Evolutionary conservation across 2,329 filamentous ascomycete species (phyloP), one percentile per base, ranked within the genome.

Genomic region (Intubia oerlemansii): DNA sequence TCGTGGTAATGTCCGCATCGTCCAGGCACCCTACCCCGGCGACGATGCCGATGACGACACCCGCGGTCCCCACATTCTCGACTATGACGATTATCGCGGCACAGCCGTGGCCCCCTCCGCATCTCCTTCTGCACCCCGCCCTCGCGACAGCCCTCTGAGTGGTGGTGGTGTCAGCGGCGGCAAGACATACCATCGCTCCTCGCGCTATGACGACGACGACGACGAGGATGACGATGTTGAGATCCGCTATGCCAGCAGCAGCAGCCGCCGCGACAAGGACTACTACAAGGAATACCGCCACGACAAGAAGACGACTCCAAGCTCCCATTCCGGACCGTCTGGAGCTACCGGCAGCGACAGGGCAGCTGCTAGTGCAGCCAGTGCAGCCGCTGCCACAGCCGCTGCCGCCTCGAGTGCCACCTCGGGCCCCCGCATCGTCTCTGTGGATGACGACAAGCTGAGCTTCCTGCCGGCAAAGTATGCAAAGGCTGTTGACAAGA

Each of bases 381-480:
- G n/a, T n/a, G 45, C 29, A 42, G 44, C 16, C 44, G 47, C 3
- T 45, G 46, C 20, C 36, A 43, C 10, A 40, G 48, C 14, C 34
- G 37, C 8, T 39, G 39, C 38, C 39, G 44, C 46, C 5, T 41
- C 45, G 10, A 44, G 44, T 5, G n/a, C n/a, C n/a, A n/a, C n/a
- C n/a, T n/a, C n/a, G n/a, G n/a, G n/a, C n/a, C n/a, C n/a, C n/a
- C n/a, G n/a, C n/a, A n/a, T n/a, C n/a, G 44, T 49, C 19, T 32
- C 42, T 5, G 18, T 34, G 9, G 39, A 47, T 11, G 47, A 52
- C 8, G 46, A 54, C 28, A 50, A 45, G 38, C 41, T 60, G 26
- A 51, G 53, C 32, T 57, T 50, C 37, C 42, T 62, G 21, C 58
- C 58, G 1, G 49, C 53, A 35, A 62, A 60, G 39, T 62, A 63